Percentiles rank a stretch among this genome's conserved stretches.
phyloP scores from a whole-genome alignment of 495 filamentous ascomycete genomes.

The Penicillium lividum region DNA sequence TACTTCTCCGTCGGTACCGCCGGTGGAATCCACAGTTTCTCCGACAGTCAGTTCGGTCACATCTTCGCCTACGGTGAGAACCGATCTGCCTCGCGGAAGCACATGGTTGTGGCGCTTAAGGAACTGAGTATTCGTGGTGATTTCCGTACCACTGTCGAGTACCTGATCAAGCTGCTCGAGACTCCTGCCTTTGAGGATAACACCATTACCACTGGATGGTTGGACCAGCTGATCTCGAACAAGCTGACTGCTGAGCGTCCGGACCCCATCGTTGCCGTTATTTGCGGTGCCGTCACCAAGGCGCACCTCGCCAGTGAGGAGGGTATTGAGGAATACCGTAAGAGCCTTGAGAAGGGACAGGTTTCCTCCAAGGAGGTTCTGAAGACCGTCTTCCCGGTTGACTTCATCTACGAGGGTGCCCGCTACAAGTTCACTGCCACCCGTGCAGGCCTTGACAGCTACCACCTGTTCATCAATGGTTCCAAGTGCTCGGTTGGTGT shows the following conservation, averaged over 20 bases:
- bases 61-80: conserved; percentile 99
- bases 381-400: conserved; percentile 96
- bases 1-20: conserved; percentile 98
- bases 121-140: conserved; percentile 99
- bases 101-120: conserved; percentile 99
- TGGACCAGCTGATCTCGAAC: conserved; percentile 97
- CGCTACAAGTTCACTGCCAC: conserved; percentile 99
- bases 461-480: conserved; percentile 98
- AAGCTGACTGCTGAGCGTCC: conserved; percentile 96
- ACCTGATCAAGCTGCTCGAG: conserved; percentile 97
- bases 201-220: conserved; percentile 98
- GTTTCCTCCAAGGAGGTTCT: conserved; percentile 94
- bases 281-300: conserved; percentile 93
- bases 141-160: conserved; percentile 97
- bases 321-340: conserved; percentile 82
- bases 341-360: conserved; percentile 93
- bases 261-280: conserved; percentile 84
- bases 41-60: conserved; percentile 98
- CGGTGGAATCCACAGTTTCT: conserved; percentile 98
- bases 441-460: conserved; percentile 88
- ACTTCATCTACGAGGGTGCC: conserved; percentile 96
- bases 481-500: conserved; percentile 95
- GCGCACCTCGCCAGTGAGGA: conserved; percentile 89
- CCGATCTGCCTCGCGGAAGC: conserved; percentile 90
- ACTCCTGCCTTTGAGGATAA: conserved; percentile 98